These are phyloP conservation scores for Aspergillus eucalypticola DNA, from an alignment of 2,329 filamentous ascomycete species.

Conservation along the genomic window DNA sequence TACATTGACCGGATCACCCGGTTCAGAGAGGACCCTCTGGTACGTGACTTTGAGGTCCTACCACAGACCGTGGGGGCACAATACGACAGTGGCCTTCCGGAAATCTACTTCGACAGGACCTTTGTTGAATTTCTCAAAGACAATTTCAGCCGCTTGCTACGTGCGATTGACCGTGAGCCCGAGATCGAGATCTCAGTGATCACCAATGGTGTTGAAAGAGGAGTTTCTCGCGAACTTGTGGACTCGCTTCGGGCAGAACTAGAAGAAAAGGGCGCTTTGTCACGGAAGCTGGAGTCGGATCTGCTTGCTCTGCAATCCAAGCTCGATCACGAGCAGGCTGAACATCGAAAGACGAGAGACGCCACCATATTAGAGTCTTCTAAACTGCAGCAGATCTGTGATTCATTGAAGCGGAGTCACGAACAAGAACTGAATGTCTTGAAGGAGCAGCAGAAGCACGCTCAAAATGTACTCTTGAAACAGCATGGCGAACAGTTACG, in stretches of 20 bases:
- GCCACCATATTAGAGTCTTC: constrained; percentile 55
- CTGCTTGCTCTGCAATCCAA: constrained; percentile 57
- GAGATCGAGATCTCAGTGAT: constrained; percentile 81
- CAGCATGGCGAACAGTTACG: constrained; percentile 50
- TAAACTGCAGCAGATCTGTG: constrained; percentile 66
- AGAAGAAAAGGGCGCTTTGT: constrained; percentile 66
- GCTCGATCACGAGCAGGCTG: constrained; percentile 69
- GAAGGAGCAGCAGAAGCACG: constrained; percentile 50
- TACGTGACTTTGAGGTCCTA: constrained; percentile 87
- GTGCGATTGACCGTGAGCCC: constrained; percentile 88
- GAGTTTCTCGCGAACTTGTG: constrained; percentile 89
- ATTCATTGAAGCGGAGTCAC: constrained; percentile 69
- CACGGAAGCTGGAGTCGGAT: constrained; percentile 60
- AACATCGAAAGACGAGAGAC: constrained; percentile 68
- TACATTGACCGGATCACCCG: constrained; percentile 81
- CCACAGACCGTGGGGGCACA: constrained; percentile 65
- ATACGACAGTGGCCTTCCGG: constrained; percentile 62
- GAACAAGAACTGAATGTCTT: constrained; percentile 63
- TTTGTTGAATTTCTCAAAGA: constrained; percentile 97
- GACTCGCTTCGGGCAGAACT: constrained; percentile 79
- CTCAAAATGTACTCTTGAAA: constrained; percentile 44
- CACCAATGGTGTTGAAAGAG: constrained; percentile 77
- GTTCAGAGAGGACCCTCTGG: constrained; percentile 72
- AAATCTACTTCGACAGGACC: constrained; percentile 79
- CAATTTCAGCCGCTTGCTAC: constrained; percentile 81